phyloP scores from a whole-genome alignment of 805 yeast genomes.

The Hanseniaspora guilliermondii region DNA sequence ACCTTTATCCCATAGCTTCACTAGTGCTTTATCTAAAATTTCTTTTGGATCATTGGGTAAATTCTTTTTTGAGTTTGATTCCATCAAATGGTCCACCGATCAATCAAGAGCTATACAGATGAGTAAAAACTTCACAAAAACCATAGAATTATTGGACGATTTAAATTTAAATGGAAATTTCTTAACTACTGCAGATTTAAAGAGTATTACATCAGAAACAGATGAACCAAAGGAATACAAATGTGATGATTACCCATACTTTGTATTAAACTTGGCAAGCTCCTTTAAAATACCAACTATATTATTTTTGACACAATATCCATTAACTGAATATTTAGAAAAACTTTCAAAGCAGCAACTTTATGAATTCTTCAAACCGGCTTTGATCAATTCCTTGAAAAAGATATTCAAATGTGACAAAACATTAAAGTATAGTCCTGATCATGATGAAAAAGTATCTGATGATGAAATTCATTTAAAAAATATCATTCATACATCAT shows the following conservation, averaged over 20 bases:
- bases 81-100: conserved; percentile 39
- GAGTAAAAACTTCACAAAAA: conserved; percentile 14
- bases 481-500: conserved; percentile 39
- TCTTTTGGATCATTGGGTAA: conserved; percentile 56
- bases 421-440: not conserved
- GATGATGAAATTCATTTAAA: conserved; percentile 28
- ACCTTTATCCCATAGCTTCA: conserved; percentile 33
- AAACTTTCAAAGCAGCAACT: conserved; percentile 36
- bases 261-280: conserved; percentile 45
- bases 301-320: conserved; percentile 58
- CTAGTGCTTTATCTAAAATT: conserved; percentile 33
- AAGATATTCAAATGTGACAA: conserved; percentile 16
- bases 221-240: not conserved
- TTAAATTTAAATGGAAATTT: conserved; percentile 50
- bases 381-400: conserved; percentile 21
- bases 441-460: not conserved
- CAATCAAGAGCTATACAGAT: conserved; percentile 10
- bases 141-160: conserved; percentile 13
- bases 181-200: not conserved
- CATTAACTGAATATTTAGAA: conserved; percentile 50
- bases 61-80: conserved; percentile 47
- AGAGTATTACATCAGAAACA: not conserved
- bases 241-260: conserved; percentile 50
- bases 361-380: conserved; percentile 50
- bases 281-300: conserved; percentile 39